Percentiles rank a stretch among this genome's conserved stretches.
Evolutionary conservation across 179 eudicot species (phyloP).

Genomic region (Carnegiea gigantea): DNA sequence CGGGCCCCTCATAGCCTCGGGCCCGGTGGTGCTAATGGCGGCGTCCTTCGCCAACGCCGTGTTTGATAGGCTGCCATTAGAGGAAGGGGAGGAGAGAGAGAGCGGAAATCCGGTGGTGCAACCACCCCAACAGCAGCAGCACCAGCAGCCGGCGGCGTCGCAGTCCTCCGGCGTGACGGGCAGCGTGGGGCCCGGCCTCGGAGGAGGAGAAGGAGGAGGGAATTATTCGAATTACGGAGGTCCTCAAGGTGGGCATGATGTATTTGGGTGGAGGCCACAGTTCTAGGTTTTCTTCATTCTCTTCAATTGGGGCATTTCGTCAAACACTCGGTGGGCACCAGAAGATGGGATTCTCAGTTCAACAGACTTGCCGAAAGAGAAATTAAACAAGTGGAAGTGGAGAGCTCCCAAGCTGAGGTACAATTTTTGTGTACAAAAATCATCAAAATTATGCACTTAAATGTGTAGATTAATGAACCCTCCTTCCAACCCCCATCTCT

Average conservation of each 20-base stretch:
- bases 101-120: background rate
- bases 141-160: conserved; percentile 28
- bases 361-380: background rate
- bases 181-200: conserved; percentile 16
- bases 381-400: background rate
- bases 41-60: conserved; percentile 31
- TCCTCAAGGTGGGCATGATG: conserved; percentile 26
- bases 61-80: conserved; percentile 27
- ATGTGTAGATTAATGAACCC: conserved; percentile 15
- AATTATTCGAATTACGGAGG: conserved; percentile 17
- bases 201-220: conserved; percentile 22
- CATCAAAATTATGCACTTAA: conserved; percentile 2
- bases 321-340: conserved; percentile 8
- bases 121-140: background rate
- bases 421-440: conserved; percentile 32
- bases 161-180: conserved; percentile 40
- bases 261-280: conserved; percentile 33
- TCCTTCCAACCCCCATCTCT: background rate
- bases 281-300: conserved; percentile 10
- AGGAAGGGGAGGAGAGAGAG: conserved; percentile 8
- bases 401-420: conserved; percentile 29
- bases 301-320: conserved; percentile 11
- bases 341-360: background rate
- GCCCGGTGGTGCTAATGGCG: conserved; percentile 20
- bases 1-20: background rate